Percentiles rank a stretch among this genome's conserved stretches.
Evolutionary conservation across 129 eudicot species (phyloP).

Genomic region (Heracleum sosnowskyi): DNA sequence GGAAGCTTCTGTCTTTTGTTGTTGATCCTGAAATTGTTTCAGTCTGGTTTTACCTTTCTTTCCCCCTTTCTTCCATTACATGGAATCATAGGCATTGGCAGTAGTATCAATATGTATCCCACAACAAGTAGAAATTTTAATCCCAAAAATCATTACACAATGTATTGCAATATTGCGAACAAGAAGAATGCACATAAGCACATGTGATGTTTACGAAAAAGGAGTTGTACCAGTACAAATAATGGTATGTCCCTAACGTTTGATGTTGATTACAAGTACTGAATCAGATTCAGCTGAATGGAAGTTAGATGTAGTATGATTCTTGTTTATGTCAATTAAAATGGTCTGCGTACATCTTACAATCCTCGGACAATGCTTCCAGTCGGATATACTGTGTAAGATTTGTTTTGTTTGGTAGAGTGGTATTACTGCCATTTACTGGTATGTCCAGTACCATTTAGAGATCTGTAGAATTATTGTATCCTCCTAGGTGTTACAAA

Average conservation of each 20-base stretch:
- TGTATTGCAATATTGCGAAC: background rate
- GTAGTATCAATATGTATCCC: background rate
- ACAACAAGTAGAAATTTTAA: background rate
- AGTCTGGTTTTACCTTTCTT: background rate
- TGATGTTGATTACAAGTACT: background rate
- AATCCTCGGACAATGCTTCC: background rate
- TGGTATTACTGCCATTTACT: background rate
- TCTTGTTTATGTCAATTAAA: background rate
- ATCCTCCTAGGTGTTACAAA: background rate
- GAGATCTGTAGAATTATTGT: too few species aligned
- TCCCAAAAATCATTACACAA: background rate
- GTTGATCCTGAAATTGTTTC: background rate
- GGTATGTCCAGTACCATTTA: background rate
- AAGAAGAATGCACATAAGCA: background rate
- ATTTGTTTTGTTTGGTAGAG: background rate
- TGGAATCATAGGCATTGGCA: background rate
- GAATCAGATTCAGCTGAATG: background rate
- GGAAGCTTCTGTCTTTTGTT: background rate
- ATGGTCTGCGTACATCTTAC: background rate
- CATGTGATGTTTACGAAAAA: background rate
- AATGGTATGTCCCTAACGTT: background rate
- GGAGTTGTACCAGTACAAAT: background rate
- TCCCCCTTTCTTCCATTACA: background rate
- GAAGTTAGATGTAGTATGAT: background rate
- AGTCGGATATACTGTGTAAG: background rate